Evolutionary conservation across 2,329 filamentous ascomycete genomes (phyloP).

Genomic region (Apiospora marii): DNA sequence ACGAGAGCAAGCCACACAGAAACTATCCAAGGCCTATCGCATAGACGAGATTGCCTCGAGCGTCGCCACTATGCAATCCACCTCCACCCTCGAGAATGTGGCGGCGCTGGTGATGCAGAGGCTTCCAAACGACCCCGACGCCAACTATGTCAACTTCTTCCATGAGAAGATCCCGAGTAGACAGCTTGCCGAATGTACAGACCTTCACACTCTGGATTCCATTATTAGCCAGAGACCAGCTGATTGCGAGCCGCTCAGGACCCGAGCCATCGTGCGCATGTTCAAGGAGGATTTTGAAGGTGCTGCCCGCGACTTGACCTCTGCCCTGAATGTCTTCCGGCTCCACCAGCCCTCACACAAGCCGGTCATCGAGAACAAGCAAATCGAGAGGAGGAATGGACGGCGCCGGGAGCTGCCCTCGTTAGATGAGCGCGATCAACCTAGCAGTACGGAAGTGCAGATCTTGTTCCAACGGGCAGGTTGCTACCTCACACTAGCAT

Average conservation of each 20-base stretch:
- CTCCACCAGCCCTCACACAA: slow-evolving; percentile 61
- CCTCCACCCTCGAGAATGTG: slow-evolving; percentile 79
- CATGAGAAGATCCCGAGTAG: slow-evolving; percentile 86
- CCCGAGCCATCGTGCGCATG: slow-evolving; percentile 75
- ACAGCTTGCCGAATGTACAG: slow-evolving; percentile 76
- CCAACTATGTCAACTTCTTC: slow-evolving; percentile 91
- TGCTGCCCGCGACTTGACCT: slow-evolving; percentile 74
- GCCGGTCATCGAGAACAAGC: slow-evolving; percentile 56
- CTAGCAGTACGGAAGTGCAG: slow-evolving; percentile 77
- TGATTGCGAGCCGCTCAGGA: slow-evolving; percentile 73
- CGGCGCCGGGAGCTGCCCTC: slow-evolving; percentile 42
- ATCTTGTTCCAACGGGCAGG: slow-evolving; percentile 79
- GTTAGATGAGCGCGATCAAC: slow-evolving; percentile 61
- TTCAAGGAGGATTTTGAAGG: slow-evolving; percentile 79
- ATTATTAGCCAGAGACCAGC: slow-evolving; percentile 70
- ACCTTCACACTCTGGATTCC: slow-evolving; percentile 69
- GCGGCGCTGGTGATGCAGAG: slow-evolving; percentile 76
- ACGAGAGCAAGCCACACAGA: slow-evolving; percentile 80
- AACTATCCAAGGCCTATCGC: slow-evolving; percentile 78
- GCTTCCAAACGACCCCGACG: slow-evolving; percentile 72
- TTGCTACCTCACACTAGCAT: slow-evolving; percentile 76
- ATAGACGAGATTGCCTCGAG: slow-evolving; percentile 85
- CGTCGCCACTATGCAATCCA: slow-evolving; percentile 83
- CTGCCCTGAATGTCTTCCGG: slow-evolving; percentile 65
- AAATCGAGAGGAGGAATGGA: slow-evolving; percentile 51